phyloP scores from a whole-genome alignment of 768 basidiomycete genomes.

The Strobilomyces dryophilus region DNA sequence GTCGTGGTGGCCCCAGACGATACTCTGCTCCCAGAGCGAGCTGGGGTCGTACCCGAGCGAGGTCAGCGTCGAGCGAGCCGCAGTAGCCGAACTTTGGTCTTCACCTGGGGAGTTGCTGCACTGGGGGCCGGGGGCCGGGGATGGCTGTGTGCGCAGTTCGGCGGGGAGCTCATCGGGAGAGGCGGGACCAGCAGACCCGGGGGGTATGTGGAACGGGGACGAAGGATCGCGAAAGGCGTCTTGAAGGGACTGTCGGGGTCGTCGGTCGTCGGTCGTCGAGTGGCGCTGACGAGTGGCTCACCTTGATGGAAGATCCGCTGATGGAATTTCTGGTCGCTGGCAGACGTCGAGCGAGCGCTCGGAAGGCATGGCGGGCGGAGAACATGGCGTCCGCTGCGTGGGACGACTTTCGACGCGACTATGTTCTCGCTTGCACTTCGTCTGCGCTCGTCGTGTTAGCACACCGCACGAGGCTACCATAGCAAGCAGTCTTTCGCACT shows the following conservation, averaged over 20 bases:
- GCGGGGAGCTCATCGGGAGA: conserved; percentile 45
- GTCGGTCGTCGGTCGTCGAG: neutral
- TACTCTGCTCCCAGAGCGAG: conserved; percentile 74
- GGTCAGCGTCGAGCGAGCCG: conserved; percentile 41
- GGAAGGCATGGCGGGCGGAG: no score
- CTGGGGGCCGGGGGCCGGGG: conserved; percentile 2
- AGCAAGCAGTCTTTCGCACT: no score
- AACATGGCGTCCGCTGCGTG: no score
- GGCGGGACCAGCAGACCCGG: conserved; percentile 34
- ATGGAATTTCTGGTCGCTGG: conserved; percentile 1
- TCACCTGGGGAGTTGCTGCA: neutral
- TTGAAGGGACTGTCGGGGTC: conserved; percentile 57
- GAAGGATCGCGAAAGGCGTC: conserved; percentile 58
- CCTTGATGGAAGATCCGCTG: conserved; percentile 29
- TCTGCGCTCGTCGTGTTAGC: no score
- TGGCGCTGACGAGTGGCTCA: neutral
- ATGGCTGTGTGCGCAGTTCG: conserved; percentile 1
- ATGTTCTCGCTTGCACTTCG: no score
- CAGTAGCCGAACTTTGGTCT: conserved; percentile 19
- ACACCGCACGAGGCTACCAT: no score
- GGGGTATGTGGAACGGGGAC: conserved; percentile 49
- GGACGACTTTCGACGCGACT: no score
- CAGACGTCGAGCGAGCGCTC: no score
- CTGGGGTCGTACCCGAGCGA: conserved; percentile 54
- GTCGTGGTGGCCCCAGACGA: conserved; percentile 79